phyloP scores from a whole-genome alignment of 2,329 filamentous ascomycete genomes.

The Apiospora rasikravindrae region DNA sequence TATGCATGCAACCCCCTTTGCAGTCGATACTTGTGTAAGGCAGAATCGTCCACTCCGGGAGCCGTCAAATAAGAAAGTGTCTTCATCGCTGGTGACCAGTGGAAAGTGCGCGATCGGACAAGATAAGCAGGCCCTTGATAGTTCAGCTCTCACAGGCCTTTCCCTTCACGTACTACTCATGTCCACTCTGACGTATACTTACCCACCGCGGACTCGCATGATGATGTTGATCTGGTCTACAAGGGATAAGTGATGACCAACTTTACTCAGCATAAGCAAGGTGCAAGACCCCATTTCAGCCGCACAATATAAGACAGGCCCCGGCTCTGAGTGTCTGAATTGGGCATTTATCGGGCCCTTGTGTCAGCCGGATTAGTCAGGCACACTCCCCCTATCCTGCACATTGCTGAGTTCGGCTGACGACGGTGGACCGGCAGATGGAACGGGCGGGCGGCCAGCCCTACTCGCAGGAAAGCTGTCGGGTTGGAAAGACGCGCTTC shows the following conservation, averaged over 20 bases:
- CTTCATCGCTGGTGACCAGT: background rate
- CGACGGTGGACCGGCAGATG: background rate
- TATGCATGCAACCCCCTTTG: background rate
- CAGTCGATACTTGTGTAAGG: background rate
- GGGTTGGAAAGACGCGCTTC: background rate
- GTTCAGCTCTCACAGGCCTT: background rate
- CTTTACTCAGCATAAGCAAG: conserved; percentile 17
- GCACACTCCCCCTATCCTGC: background rate
- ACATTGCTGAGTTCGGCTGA: background rate
- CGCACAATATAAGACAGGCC: background rate
- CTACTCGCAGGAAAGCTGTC: background rate
- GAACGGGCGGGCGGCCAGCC: background rate
- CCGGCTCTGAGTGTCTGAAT: background rate
- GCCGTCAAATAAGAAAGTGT: background rate
- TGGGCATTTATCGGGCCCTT: background rate
- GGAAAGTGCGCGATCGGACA: background rate
- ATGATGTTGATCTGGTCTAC: background rate
- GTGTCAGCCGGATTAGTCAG: conserved; percentile 1
- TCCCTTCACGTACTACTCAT: background rate
- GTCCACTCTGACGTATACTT: background rate
- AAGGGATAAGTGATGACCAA: background rate
- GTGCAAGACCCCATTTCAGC: background rate
- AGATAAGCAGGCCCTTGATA: background rate
- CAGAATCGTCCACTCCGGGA: background rate
- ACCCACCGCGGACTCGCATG: background rate